Base-by-base conservation (phyloP, 495 filamentous ascomycete genomes). In the Evernia prunastri region DNA sequence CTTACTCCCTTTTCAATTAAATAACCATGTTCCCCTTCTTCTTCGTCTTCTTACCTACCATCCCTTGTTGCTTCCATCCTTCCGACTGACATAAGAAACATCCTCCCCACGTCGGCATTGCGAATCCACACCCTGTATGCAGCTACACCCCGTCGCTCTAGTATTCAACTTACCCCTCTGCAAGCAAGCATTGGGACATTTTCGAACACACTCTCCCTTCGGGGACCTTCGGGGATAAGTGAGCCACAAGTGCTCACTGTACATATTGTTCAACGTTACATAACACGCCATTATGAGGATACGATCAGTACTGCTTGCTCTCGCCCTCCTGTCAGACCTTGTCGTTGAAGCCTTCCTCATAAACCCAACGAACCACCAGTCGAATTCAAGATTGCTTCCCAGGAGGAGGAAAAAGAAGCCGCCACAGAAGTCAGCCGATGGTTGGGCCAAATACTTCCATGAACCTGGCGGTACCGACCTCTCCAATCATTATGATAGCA, bases 401-500 rank as follows among this genome's bases (percentile, higher is more conserved):
- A 49, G 47, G 20, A 39, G 29, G 36, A 49, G 45, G 33, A 64
- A 49, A 17, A 64, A 67, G 59, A 70, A 59, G 45, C 40, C 56
- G 54, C 23, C 49, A 40, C 25, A 18, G 25, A 0, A 27, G 36
- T n/a, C 59, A 15, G 4, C 39, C 10, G 36, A 61, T 42, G 53
- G 60, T 9, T 57, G 65, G 37, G 43, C 63, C 25, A 79, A 81
- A 65, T 80, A 80, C 68, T 80, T 82, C 63, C 74, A 79, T 25
- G 87, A 90, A 68, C 81, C 86, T 0, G 87, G 88, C 58, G 72
- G 68, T 40, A 76, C 76, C 60, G 72, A 82, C 42, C 78, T 80
- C 45, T 77, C 86, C 8, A 80, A 82, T 31, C 89, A 91, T 76
- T 92, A 92, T 72, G 89, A 92, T 73, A 70, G 68, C 23, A 84